These are phyloP conservation scores for Lachnellula arida DNA, from an alignment of 2,329 filamentous ascomycete genomes.

Conservation along the genomic window DNA sequence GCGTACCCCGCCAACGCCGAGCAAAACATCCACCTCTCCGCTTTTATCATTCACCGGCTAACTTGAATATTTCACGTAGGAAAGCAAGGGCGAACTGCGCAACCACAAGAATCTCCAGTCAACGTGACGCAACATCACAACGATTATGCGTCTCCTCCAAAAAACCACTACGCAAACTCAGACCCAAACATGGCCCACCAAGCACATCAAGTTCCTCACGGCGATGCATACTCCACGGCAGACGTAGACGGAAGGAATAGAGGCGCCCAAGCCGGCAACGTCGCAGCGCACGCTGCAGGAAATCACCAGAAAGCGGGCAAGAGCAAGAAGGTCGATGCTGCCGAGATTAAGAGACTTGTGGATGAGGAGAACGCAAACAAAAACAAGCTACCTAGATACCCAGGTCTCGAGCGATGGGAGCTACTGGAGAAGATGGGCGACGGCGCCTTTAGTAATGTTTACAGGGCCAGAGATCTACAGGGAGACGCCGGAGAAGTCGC, in stretches of 20 bases:
- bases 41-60: slow-evolving; percentile 23
- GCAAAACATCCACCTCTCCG: slow-evolving; percentile 1
- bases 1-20: not conserved
- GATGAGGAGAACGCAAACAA: slow-evolving; percentile 86
- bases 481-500: slow-evolving; percentile 76
- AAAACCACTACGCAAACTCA: slow-evolving; percentile 49
- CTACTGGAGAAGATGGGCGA: slow-evolving; percentile 97
- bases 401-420: slow-evolving; percentile 79
- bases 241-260: slow-evolving; percentile 60
- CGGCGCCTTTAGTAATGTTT: slow-evolving; percentile 98
- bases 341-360: slow-evolving; percentile 77
- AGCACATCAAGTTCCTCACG: slow-evolving; percentile 43
- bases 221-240: slow-evolving; percentile 58
- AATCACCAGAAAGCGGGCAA: slow-evolving; percentile 45
- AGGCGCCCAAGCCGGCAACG: slow-evolving; percentile 62
- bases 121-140: slow-evolving; percentile 56
- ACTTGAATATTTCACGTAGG: slow-evolving; percentile 42
- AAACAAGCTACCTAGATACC: slow-evolving; percentile 80
- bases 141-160: slow-evolving; percentile 47
- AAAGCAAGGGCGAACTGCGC: slow-evolving; percentile 78
- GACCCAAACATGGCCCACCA: slow-evolving; percentile 58
- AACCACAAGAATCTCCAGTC: slow-evolving; percentile 50
- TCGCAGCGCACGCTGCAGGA: slow-evolving; percentile 58
- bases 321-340: slow-evolving; percentile 50
- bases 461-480: slow-evolving; percentile 73